Evolutionary conservation across 345 rosid genomes (phyloP).

Genomic region (Alliaria petiolata): DNA sequence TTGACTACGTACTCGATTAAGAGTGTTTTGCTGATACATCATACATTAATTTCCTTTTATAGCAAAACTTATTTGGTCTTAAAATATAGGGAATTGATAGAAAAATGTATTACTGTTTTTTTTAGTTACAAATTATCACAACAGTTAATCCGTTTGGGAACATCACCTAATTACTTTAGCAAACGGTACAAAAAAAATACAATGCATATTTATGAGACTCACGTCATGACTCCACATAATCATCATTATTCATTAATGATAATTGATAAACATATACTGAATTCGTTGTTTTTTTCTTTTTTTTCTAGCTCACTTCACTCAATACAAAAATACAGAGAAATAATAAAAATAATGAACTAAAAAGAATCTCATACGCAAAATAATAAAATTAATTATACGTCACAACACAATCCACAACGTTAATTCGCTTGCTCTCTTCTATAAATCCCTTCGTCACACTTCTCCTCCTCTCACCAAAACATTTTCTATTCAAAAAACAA

Average conservation of each 20-base stretch:
- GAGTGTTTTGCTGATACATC: not conserved
- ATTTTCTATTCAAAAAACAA: conserved; percentile 2
- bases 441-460: conserved; percentile 28
- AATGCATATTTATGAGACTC: not conserved
- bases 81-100: not conserved
- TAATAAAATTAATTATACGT: conserved; percentile 6
- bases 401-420: conserved; percentile 27
- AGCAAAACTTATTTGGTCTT: not conserved
- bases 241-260: not conserved
- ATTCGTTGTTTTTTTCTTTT: not conserved
- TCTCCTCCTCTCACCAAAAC: conserved; percentile 30
- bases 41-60: not conserved
- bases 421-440: conserved; percentile 17
- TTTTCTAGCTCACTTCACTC: not conserved
- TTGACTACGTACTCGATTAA: not conserved
- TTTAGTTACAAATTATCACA: not conserved
- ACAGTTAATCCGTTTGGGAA: not conserved
- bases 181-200: not conserved
- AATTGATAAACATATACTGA: not conserved
- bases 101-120: not conserved
- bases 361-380: conserved; percentile 13
- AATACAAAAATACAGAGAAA: not conserved
- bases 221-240: conserved; percentile 31
- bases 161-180: not conserved
- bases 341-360: not conserved